phyloP scores from a whole-genome alignment of 345 rosid species.

The Bruguiera gymnorhiza region DNA sequence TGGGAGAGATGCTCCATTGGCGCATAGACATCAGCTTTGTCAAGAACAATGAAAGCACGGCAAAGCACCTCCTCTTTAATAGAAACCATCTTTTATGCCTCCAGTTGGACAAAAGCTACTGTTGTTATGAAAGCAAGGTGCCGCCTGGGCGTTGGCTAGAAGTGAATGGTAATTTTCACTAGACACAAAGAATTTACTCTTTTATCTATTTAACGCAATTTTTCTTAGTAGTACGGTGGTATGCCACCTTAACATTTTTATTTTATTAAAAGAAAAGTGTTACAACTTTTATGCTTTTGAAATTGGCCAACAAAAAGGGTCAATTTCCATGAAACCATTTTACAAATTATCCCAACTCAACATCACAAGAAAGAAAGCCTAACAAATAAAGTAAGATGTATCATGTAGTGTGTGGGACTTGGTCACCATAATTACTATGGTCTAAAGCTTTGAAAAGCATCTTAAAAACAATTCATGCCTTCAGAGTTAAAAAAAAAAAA shows the following conservation, averaged over 20 bases:
- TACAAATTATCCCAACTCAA: not conserved
- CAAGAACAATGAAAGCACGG: no score
- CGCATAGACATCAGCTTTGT: not conserved
- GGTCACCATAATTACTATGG: not conserved
- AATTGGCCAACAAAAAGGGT: not conserved
- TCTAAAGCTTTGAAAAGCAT: not conserved
- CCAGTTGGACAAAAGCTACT: no score
- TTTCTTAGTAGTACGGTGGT: no score
- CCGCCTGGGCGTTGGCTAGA: no score
- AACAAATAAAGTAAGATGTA: not conserved
- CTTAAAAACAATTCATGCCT: not conserved
- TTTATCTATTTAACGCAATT: no score
- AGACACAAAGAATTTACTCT: no score
- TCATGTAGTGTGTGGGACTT: not conserved
- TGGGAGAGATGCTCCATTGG: not conserved
- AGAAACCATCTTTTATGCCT: no score
- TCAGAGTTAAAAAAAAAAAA: not conserved
- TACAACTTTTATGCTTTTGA: not conserved
- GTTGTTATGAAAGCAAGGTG: no score
- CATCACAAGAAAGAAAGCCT: not conserved
- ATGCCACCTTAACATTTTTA: not conserved
- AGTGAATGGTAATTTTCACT: no score
- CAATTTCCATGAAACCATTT: not conserved
- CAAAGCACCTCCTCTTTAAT: no score
- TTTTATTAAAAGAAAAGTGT: not conserved